Base-by-base conservation (phyloP, 2,329 filamentous ascomycete genomes). In the Drechslerella coelobrocha region DNA sequence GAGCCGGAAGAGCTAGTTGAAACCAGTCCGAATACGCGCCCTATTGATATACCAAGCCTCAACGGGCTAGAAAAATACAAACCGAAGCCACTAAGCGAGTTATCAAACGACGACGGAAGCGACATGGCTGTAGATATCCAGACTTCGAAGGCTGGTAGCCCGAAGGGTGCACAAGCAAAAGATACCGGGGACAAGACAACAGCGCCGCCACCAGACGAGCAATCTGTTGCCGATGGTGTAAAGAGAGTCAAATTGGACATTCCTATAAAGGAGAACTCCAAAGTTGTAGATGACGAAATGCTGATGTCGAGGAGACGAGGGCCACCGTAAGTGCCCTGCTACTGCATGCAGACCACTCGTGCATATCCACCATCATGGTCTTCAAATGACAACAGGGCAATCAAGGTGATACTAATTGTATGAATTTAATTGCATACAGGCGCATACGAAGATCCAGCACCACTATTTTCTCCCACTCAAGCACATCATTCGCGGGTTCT, bases 401-500 rank as follows among this genome's bases (percentile, higher is more conserved):
- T 6, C 10, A 21, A 17, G 10, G 10, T 8, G 39, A 6, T 45
- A n/a, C 5, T 8, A 17, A 12, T 2, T 57, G 6, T 2, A 14
- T 43, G 7, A 21, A 47, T n/a, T 14, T n/a, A 29, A 39, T 14
- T 50, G 4, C 17, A 23, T 50, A 27, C 37, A 69, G 65, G 39
- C 51, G 65, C 12, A 69, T 69, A 41, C 51, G 65, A 8, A 51
- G 65, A 34, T 61, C 65, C 12, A 69, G 65, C 19, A 69, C 65
- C 1, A 62, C 51, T 10, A 69, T 69, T 34, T 69, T 69, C 37
- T 69, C 65, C 1, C 65, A 69, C 29, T 69, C 65, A n/a, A 62
- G 51, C 2, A 69, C 52, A 51, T 50, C 56, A 6, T 27, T n/a
- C 10, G 14, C 26, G 2, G 17, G 4, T 4, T 34, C 50, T 31